phyloP scores from a whole-genome alignment of 75 land plant genomes.

The Picea glauca region DNA sequence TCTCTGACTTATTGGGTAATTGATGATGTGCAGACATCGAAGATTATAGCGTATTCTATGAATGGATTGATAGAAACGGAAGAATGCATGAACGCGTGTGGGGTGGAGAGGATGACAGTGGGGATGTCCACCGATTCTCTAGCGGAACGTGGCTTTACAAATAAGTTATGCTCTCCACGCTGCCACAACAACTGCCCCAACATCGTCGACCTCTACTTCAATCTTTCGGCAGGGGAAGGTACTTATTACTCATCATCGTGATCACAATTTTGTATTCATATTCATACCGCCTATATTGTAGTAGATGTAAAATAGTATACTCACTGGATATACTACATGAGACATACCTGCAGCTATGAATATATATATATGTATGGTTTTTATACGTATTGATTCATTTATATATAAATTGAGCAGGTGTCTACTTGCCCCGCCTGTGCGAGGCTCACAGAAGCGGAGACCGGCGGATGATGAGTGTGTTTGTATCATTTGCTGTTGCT shows the following conservation, averaged over 20 bases:
- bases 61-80: constrained; percentile 53
- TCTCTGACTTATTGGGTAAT: too few relatives aligned
- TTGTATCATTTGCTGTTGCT: background rate
- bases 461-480: constrained; percentile 9
- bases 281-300: too few relatives aligned
- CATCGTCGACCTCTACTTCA: constrained; percentile 61
- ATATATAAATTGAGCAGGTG: constrained; percentile 3
- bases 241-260: background rate
- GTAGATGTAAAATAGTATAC: too few relatives aligned
- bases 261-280: too few relatives aligned
- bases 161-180: constrained; percentile 42
- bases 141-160: constrained; percentile 32
- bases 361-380: too few relatives aligned
- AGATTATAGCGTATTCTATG: constrained; percentile 36
- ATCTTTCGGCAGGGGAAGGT: constrained; percentile 76
- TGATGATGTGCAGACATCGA: constrained; percentile 33
- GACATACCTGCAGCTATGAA: too few relatives aligned
- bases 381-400: too few relatives aligned
- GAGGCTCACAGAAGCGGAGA: constrained; percentile 9
- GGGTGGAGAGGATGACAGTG: constrained; percentile 51
- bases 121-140: constrained; percentile 71
- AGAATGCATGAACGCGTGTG: constrained; percentile 52
- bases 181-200: constrained; percentile 68
- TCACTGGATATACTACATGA: too few relatives aligned
- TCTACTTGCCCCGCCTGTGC: constrained; percentile 14